Evolutionary conservation across 306 rosid species (phyloP), one percentile per base, ranked within the genome.

Genomic region (Vigna angularis): DNA sequence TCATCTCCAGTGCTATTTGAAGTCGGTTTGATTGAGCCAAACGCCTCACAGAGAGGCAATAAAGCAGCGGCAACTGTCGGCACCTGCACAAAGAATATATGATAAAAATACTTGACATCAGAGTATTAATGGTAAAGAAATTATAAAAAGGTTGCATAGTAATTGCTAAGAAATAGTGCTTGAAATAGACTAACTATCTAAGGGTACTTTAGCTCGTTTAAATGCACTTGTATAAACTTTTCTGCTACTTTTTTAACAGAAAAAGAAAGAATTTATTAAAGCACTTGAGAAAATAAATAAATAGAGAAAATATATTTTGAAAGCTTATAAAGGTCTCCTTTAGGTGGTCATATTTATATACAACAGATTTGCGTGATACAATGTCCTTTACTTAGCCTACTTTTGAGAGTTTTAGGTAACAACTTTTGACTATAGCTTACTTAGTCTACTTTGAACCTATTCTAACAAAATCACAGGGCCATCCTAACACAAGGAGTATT

Each of bases 1-100:
- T 88, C 87, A 26, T 90, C 87, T 51, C 77, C 86, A 61, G 80
- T 78, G 76, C 84, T 77, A 70, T 57, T 79, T 66, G 83, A 72
- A 56, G 87, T 70, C 4, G 97, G 91, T 81, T 85, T 84, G 17
- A 81, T 78, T 51, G 91, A 90, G 38, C 97, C 97, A 86, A 90
- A 88, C 75, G 84, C 89, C 91, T 92, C 97, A 55, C 97, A 92
- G 40, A 92, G 86, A 40, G 97, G 90, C 64, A 92, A 76, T 74
- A 90, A 83, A 64, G 85, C 83, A 79, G 90, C 90, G 52, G 94
- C 93, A 79, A 90, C 87, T 61, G 86, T 81, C 20, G 97, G 97
- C 53, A 86, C 85, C 97, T 92, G 82, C 77, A 84, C 12, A 73
- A 83, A 74, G 7, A 87, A 65, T 47, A 34, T 50, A 64, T 76